Percentiles rank a stretch among this genome's conserved stretches.
Conservation (phyloP, 2,329 filamentous ascomycete genomes). For the Neocucurbitaria cava region DNA sequence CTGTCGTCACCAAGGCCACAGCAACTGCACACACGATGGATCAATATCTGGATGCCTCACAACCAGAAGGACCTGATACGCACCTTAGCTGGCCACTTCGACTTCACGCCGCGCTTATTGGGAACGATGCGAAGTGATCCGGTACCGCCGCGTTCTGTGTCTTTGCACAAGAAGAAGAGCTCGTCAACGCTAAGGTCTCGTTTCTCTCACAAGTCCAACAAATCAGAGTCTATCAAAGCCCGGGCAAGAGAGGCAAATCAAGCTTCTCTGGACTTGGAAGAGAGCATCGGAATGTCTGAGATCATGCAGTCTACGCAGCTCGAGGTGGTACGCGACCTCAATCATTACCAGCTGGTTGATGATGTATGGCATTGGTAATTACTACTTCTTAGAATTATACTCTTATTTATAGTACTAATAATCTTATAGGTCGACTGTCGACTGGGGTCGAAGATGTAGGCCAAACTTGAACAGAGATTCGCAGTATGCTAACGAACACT, state of each 20-base stretch:
- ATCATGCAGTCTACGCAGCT: constrained; percentile 46
- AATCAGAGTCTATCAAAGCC: constrained; percentile 21
- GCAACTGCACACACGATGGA: constrained; percentile 70
- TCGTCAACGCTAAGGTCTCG: constrained; percentile 40
- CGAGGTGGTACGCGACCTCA: constrained; percentile 49
- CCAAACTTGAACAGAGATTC: constrained; percentile 2
- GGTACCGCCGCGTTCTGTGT: constrained; percentile 32
- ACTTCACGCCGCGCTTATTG: constrained; percentile 71
- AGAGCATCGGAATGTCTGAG: constrained; percentile 45
- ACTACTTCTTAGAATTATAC: too few species aligned
- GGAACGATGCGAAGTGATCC: constrained; percentile 69
- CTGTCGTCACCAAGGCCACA: constrained; percentile 52
- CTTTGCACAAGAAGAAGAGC: constrained; percentile 35
- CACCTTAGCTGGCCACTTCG: constrained; percentile 66
- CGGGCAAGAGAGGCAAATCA: constrained; percentile 19
- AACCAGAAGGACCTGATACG: constrained; percentile 64
- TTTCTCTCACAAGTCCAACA: constrained; percentile 33
- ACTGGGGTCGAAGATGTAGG: constrained; percentile 70
- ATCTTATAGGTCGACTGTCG: constrained; percentile 73
- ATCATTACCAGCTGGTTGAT: constrained; percentile 67
- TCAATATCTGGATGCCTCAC: constrained; percentile 76
- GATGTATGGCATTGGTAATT: constrained; percentile 82
- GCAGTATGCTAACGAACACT: constrained; percentile 5
- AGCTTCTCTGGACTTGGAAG: constrained; percentile 37
- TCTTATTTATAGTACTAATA: too few species aligned